Percentiles rank a stretch among this genome's conserved stretches.
Conservation (phyloP, 1,284 basidiomycete species). For the Pseudozyma hubeiensis region DNA sequence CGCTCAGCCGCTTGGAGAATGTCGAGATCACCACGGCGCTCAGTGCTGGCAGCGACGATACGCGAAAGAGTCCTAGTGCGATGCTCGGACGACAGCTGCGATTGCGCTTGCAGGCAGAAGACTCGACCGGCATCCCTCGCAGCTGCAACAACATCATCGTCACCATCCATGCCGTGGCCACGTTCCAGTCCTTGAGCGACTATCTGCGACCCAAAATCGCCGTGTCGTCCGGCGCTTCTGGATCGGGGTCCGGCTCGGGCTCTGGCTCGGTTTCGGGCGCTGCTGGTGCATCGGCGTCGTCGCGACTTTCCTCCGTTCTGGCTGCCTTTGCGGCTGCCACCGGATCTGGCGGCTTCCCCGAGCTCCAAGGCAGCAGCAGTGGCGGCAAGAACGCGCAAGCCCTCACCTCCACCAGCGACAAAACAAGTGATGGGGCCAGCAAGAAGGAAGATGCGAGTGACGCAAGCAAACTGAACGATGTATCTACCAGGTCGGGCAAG, state of each 20-base stretch:
- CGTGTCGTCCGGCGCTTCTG: slow-evolving; percentile 52
- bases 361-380: slow-evolving; percentile 16
- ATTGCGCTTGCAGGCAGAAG: slow-evolving; percentile 62
- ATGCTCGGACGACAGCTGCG: slow-evolving; percentile 62
- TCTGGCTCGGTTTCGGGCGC: slow-evolving; percentile 56
- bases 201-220: slow-evolving; percentile 65
- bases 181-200: slow-evolving; percentile 63
- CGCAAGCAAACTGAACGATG: slow-evolving; percentile 1
- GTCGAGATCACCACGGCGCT: slow-evolving; percentile 60
- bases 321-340: slow-evolving; percentile 82
- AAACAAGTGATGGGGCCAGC: slow-evolving; percentile 8
- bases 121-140: slow-evolving; percentile 56
- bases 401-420: slow-evolving; percentile 56
- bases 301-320: slow-evolving; percentile 86
- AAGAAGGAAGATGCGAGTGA: slow-evolving; percentile 54
- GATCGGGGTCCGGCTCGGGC: slow-evolving; percentile 75
- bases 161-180: slow-evolving; percentile 66
- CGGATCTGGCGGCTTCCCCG: slow-evolving; percentile 54
- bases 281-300: slow-evolving; percentile 57
- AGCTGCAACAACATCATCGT: slow-evolving; percentile 62
- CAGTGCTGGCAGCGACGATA: slow-evolving; percentile 48
- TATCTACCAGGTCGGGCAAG: slow-evolving; percentile 2
- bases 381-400: slow-evolving; percentile 75
- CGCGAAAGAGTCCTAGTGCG: slow-evolving; percentile 50
- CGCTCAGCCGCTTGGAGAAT: slow-evolving; percentile 63